Evolutionary conservation across 257 asterid genomes (phyloP).

Genomic region (Solanum appendiculatum): DNA sequence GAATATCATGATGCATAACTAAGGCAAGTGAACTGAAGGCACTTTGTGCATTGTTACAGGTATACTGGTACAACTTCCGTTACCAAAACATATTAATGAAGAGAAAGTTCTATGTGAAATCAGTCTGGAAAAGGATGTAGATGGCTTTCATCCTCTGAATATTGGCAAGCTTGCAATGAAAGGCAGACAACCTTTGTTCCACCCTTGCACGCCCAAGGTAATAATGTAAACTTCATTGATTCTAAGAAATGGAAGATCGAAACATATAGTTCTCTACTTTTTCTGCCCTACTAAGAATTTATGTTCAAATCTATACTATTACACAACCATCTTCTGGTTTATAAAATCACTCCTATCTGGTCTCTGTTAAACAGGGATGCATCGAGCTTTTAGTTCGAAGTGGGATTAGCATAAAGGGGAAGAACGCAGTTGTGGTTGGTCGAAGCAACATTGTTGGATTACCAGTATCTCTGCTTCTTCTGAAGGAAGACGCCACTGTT

Average conservation of each 20-base stretch:
- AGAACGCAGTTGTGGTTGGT: constrained; percentile 92
- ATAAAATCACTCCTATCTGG: neutral
- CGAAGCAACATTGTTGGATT: constrained; percentile 91
- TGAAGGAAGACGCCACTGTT: constrained; percentile 89
- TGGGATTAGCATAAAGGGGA: constrained; percentile 68
- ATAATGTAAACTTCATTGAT: neutral
- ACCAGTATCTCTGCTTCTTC: constrained; percentile 80
- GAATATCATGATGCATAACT: neutral
- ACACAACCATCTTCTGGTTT: neutral
- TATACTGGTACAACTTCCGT: constrained; percentile 85
- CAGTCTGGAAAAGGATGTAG: constrained; percentile 84
- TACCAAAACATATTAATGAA: constrained; percentile 88
- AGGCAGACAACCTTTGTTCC: constrained; percentile 89
- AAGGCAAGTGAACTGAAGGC: neutral
- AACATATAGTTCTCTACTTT: neutral
- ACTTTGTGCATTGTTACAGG: constrained; percentile 38
- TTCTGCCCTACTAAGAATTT: neutral
- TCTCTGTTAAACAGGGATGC: constrained; percentile 50
- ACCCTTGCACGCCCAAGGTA: constrained; percentile 98
- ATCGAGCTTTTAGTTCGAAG: constrained; percentile 74
- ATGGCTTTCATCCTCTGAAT: constrained; percentile 93
- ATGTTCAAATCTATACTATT: neutral
- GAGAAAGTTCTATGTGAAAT: constrained; percentile 71
- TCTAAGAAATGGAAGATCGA: neutral
- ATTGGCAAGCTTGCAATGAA: constrained; percentile 99